Conservation (phyloP, 768 basidiomycete species). For the Russula compacta region DNA sequence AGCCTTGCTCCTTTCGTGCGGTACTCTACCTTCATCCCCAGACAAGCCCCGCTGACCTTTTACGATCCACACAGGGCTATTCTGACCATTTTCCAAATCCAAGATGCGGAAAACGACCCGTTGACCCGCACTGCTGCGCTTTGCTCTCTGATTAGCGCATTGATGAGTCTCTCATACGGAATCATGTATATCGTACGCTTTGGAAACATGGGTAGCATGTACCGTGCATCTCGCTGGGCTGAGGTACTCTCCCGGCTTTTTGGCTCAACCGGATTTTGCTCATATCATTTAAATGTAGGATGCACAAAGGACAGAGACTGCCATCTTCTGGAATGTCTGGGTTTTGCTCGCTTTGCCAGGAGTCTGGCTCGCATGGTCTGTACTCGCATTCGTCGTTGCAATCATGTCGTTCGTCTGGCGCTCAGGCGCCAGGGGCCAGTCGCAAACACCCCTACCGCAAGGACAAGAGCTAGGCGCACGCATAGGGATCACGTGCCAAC, state of each 20-base stretch:
- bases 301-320: slow-evolving; percentile 40
- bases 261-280: background rate
- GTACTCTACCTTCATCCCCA: background rate
- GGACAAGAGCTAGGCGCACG: slow-evolving; percentile 41
- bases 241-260: slow-evolving; percentile 36
- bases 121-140: slow-evolving; percentile 53
- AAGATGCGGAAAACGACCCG: slow-evolving; percentile 45
- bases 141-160: slow-evolving; percentile 52
- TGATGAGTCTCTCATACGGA: slow-evolving; percentile 66
- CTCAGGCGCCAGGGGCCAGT: slow-evolving; percentile 41
- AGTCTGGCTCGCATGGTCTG: slow-evolving; percentile 68
- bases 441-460: slow-evolving; percentile 28
- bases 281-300: slow-evolving; percentile 34
- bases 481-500: slow-evolving; percentile 43
- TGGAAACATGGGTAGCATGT: slow-evolving; percentile 62
- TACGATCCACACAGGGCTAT: slow-evolving; percentile 41
- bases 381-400: slow-evolving; percentile 53
- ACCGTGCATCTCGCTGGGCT: slow-evolving; percentile 63
- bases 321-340: slow-evolving; percentile 60
- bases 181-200: slow-evolving; percentile 69
- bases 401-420: slow-evolving; percentile 65
- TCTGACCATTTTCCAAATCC: slow-evolving; percentile 55
- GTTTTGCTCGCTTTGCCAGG: slow-evolving; percentile 57
- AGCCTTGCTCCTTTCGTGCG: slow-evolving; percentile 35
- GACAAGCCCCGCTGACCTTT: background rate